Conservation (phyloP, 2,329 filamentous ascomycete genomes). For the Monosporascus sp. region DNA sequence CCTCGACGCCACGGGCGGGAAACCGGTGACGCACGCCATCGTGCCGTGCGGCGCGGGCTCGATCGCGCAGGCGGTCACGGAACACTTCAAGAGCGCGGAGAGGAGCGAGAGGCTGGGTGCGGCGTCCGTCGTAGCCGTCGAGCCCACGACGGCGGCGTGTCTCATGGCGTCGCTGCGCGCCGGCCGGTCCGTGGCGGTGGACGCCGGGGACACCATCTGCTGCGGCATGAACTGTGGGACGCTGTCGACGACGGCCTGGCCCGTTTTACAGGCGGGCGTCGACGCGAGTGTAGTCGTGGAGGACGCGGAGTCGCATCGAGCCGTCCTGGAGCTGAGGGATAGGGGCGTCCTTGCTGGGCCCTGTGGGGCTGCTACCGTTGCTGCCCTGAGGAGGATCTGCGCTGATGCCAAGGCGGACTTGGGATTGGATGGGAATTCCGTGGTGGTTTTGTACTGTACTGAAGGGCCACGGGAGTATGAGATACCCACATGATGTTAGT, state of each 20-base stretch:
- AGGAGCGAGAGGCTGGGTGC: not conserved
- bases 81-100: conserved; percentile 50
- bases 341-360: conserved; percentile 23
- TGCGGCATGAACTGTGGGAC: conserved; percentile 69
- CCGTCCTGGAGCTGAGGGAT: conserved; percentile 46
- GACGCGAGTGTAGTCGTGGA: conserved; percentile 57
- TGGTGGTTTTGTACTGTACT: conserved; percentile 62
- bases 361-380: conserved; percentile 38
- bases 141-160: conserved; percentile 61
- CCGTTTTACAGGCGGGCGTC: conserved; percentile 49
- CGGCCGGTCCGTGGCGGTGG: conserved; percentile 42
- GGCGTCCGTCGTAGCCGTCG: conserved; percentile 57
- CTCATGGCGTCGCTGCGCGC: conserved; percentile 47
- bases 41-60: conserved; percentile 69
- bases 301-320: conserved; percentile 57
- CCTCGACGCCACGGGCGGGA: conserved; percentile 28
- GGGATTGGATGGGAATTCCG: conserved; percentile 39
- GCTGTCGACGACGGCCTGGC: conserved; percentile 61
- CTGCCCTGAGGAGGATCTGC: conserved; percentile 47
- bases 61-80: conserved; percentile 63
- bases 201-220: conserved; percentile 64
- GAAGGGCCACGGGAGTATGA: conserved; percentile 55
- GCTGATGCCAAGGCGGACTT: conserved; percentile 28
- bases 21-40: conserved; percentile 46
- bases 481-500: conserved; percentile 24